A percentile compares a stretch with the other conserved stretches of the same genome.
phyloP scores from a whole-genome alignment of 495 filamentous ascomycete species.

The Podospora conica region DNA sequence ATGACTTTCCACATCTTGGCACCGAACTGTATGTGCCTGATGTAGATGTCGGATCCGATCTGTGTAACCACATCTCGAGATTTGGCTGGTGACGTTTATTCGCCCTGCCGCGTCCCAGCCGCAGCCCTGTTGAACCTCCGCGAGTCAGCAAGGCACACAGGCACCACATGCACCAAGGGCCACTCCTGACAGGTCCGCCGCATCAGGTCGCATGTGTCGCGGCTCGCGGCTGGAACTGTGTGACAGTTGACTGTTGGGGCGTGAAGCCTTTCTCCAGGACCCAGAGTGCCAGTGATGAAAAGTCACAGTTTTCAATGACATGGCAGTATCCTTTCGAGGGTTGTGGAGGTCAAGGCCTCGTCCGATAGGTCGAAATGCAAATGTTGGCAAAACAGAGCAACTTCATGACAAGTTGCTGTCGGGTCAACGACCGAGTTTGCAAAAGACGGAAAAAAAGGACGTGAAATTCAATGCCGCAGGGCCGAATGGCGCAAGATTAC shows the following conservation, averaged over 20 bases:
- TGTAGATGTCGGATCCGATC: slow-evolving; percentile 3
- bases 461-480: not conserved
- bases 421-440: not conserved
- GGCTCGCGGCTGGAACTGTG: not conserved
- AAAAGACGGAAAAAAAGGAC: not conserved
- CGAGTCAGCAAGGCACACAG: slow-evolving; percentile 26
- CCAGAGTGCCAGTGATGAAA: not conserved
- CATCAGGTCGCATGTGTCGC: not conserved
- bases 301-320: not conserved
- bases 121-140: not conserved
- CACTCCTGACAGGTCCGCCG: slow-evolving; percentile 22
- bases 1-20: not conserved
- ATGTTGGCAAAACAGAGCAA: not conserved
- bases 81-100: slow-evolving; percentile 12
- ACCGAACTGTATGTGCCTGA: not conserved
- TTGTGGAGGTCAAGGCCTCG: not conserved
- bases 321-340: not conserved
- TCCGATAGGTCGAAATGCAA: no score
- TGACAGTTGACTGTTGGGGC: not conserved
- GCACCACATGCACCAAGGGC: slow-evolving; percentile 21
- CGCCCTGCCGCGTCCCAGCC: not conserved
- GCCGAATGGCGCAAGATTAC: not conserved
- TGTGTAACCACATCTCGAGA: not conserved
- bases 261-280: not conserved
- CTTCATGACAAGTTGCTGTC: not conserved